Evolutionary conservation across 306 rosid species (phyloP), one percentile per base, ranked within the genome.

Genomic region (Leucaena leucocephala): DNA sequence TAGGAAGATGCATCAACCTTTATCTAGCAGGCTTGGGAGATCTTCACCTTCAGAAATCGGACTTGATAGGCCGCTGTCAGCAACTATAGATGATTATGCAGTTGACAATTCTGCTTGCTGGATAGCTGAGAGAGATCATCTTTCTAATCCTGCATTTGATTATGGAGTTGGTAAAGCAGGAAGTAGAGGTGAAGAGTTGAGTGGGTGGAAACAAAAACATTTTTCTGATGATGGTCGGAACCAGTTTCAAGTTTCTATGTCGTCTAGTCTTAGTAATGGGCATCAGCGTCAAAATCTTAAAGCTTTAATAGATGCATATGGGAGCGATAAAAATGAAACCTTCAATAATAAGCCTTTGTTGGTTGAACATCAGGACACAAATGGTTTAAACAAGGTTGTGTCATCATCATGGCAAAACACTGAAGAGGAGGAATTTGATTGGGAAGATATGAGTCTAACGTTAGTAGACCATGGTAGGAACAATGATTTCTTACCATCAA

Each of bases 341-440:
- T 85, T 85, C 75, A 82, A 80, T 78, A 89, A 84, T 74, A 89
- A 84, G 82, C 83, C 87, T 72, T 87, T 85, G 68, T 17, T 65
- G 33, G 83, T 83, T 87, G 92, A 89, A 34, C 91, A 85, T 67
- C 76, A 71, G 52, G 87, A 78, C 70, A 67, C 82, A 71, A 91
- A 85, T 77, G 91, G 90, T 79, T 54, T 91, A 74, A 94, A 86
- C 81, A 91, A 87, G 78, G 82, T 72, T 48, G 55, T 84, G 77
- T 72, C 89, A 58, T 86, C 93, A 76, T 80, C 96, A 21, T 96
- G 99, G 99, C 96, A 96, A 84, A 90, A 93, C 82, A 90, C 94
- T 45, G 98, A 96, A 81, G 99, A 93, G 86, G 98, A 93, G 82
- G 99, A 96, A 85, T 93, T 96, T 67, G 94, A 96, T 71, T 96